Conservation (phyloP, 495 filamentous ascomycete species). For the Chaetomium cochliodes region DNA sequence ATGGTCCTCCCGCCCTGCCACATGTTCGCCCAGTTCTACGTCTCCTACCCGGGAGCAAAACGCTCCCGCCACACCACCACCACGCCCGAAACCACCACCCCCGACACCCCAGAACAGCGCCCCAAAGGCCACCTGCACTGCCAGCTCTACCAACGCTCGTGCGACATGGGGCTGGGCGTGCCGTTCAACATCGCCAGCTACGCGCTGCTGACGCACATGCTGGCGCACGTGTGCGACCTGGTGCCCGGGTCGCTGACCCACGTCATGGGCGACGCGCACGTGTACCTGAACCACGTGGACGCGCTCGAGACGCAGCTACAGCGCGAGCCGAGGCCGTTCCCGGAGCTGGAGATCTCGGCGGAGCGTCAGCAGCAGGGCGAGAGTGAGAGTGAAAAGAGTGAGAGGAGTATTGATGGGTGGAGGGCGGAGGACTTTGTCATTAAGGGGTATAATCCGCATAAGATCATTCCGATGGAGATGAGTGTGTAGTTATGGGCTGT, state of each 20-base stretch:
- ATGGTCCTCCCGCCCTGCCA: conserved; percentile 98
- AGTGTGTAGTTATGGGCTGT: conserved; percentile 53
- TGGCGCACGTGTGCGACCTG: conserved; percentile 81
- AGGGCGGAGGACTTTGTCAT: conserved; percentile 84
- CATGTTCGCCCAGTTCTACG: conserved; percentile 99
- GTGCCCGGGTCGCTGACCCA: conserved; percentile 82
- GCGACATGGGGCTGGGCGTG: conserved; percentile 95
- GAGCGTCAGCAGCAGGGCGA: too few relatives aligned
- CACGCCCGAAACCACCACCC: conserved; percentile 15
- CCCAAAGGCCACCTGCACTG: conserved; percentile 68
- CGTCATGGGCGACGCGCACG: conserved; percentile 94
- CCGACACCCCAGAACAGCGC: conserved; percentile 31
- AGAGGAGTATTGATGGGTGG: conserved; percentile 75
- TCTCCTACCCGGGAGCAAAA: conserved; percentile 61
- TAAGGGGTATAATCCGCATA: conserved; percentile 85
- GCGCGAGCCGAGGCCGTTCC: conserved; percentile 79
- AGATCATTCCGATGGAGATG: conserved; percentile 96
- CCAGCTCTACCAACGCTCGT: conserved; percentile 87
- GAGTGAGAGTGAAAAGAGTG: too few relatives aligned
- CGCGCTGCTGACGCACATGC: conserved; percentile 87
- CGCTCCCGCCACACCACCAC: background rate
- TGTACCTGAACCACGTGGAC: conserved; percentile 90
- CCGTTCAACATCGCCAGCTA: conserved; percentile 98
- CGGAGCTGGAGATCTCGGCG: conserved; percentile 63
- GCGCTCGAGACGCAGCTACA: conserved; percentile 76